These are phyloP conservation scores for Leavenworthia alabamica DNA, from an alignment of 345 rosid species.

Conservation along the genomic window DNA sequence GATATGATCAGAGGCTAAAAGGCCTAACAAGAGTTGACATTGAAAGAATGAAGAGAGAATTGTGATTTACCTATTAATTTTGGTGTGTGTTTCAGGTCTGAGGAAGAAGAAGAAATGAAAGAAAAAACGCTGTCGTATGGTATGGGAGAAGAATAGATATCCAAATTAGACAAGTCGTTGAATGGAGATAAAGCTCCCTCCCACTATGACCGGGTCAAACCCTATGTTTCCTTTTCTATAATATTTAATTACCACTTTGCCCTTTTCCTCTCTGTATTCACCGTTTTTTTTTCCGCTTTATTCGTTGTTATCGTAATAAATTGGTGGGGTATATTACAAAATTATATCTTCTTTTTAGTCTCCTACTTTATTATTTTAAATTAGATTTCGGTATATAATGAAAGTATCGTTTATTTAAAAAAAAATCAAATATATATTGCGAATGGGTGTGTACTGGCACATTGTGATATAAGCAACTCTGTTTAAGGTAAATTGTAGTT, in stretches of 20 bases:
- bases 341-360: neutral
- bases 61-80: neutral
- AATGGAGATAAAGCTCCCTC: slow-evolving; percentile 20
- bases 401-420: neutral
- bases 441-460: neutral
- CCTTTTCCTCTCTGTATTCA: slow-evolving; percentile 7
- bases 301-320: neutral
- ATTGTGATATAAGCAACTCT: neutral
- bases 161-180: slow-evolving; percentile 25
- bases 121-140: slow-evolving; percentile 20
- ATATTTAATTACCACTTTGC: neutral
- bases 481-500: neutral
- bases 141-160: neutral
- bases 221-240: neutral
- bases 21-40: neutral
- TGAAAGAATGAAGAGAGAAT: neutral
- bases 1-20: no score
- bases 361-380: no score
- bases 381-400: no score
- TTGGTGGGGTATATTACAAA: neutral
- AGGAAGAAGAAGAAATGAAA: neutral
- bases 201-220: slow-evolving; percentile 18
- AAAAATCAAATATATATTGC: neutral
- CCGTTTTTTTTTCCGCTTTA: neutral
- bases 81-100: neutral